Conservation (phyloP, 768 basidiomycete genomes). For the Agrocybe pediades region DNA sequence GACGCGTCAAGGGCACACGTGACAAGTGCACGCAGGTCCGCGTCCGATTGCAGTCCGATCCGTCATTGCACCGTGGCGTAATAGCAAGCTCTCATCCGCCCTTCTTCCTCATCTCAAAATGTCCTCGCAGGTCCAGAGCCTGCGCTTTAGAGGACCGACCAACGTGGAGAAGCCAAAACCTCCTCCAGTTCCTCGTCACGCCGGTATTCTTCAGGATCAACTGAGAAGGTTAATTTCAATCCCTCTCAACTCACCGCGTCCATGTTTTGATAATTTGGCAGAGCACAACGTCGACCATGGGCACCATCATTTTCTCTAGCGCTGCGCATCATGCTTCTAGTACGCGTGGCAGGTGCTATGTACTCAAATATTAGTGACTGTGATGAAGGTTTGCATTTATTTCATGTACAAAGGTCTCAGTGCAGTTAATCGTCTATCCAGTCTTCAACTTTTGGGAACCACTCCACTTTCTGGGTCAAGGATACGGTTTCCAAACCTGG, state of each 20-base stretch:
- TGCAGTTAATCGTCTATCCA: conserved; percentile 29
- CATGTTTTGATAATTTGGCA: conserved; percentile 25
- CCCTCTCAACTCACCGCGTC: not conserved
- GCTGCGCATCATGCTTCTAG: conserved; percentile 77
- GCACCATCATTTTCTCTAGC: conserved; percentile 84
- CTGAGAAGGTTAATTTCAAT: not conserved
- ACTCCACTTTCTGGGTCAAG: conserved; percentile 85
- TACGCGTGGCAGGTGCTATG: conserved; percentile 88
- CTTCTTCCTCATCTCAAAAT: conserved; percentile 20
- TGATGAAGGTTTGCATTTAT: conserved; percentile 75
- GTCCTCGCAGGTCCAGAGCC: conserved; percentile 40
- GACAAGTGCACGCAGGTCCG: conserved; percentile 1
- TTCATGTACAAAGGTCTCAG: not conserved
- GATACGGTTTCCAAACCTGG: conserved; percentile 97
- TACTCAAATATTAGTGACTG: conserved; percentile 95
- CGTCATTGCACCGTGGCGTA: conserved; percentile 1
- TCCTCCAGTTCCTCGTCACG: conserved; percentile 43
- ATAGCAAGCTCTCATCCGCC: conserved; percentile 4
- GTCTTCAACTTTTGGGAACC: conserved; percentile 99
- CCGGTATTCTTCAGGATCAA: conserved; percentile 45
- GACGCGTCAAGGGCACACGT: conserved; percentile 14
- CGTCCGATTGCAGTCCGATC: conserved; percentile 6
- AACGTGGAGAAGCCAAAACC: conserved; percentile 29
- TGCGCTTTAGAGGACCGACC: conserved; percentile 52
- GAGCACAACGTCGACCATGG: conserved; percentile 79